phyloP scores from a whole-genome alignment of 176 grass and related monocot genomes.

The Oryza meridionalis region DNA sequence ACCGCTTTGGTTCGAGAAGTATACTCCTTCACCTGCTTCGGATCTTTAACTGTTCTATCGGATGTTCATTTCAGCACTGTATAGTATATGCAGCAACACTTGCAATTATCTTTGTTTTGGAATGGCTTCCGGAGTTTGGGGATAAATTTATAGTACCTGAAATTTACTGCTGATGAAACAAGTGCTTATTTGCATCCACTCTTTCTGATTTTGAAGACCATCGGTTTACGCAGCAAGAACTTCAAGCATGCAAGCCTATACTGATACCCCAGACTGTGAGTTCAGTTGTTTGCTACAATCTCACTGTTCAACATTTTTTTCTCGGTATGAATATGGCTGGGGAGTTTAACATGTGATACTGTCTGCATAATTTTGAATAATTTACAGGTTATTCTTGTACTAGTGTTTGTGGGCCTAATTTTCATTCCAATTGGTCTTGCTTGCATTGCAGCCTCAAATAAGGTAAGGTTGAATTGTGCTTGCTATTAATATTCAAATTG shows the following conservation, averaged over 20 bases:
- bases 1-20: background rate
- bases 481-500: background rate
- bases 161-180: background rate
- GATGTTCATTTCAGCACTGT: background rate
- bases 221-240: slow-evolving; percentile 55
- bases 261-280: slow-evolving; percentile 32
- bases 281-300: background rate
- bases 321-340: background rate
- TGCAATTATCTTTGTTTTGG: background rate
- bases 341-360: background rate
- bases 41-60: background rate
- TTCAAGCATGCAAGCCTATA: slow-evolving; percentile 47
- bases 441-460: slow-evolving; percentile 41
- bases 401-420: slow-evolving; percentile 29
- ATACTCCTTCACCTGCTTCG: background rate
- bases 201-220: slow-evolving; percentile 41
- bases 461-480: slow-evolving; percentile 30
- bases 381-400: slow-evolving; percentile 42
- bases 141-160: background rate
- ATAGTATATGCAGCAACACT: background rate
- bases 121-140: background rate
- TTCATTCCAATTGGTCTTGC: slow-evolving; percentile 48
- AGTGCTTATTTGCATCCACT: slow-evolving; percentile 7
- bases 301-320: background rate
- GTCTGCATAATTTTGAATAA: slow-evolving; percentile 14